Conservation (phyloP, 495 filamentous ascomycete species). For the Filosporella fistucella region DNA sequence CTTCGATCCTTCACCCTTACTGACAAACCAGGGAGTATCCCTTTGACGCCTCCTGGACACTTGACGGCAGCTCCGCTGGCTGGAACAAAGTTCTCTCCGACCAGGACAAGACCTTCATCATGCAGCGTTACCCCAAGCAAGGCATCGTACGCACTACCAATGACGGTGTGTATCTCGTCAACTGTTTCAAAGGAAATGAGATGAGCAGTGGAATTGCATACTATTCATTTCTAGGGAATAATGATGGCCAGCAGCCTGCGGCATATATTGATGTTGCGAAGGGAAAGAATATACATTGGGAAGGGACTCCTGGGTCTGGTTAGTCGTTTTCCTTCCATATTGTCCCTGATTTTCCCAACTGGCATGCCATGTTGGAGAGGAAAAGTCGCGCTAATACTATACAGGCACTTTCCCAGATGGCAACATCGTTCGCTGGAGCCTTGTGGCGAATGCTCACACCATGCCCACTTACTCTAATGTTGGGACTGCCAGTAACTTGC, state of each 20-base stretch:
- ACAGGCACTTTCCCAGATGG: constrained; percentile 4
- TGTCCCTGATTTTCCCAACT: neutral
- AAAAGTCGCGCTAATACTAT: neutral
- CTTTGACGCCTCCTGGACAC: constrained; percentile 6
- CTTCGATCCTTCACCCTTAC: neutral
- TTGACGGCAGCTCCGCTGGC: constrained; percentile 8
- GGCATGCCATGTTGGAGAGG: neutral
- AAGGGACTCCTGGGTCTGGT: constrained; percentile 1
- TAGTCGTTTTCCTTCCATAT: neutral
- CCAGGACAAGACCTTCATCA: constrained; percentile 12
- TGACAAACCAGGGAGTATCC: constrained; percentile 17
- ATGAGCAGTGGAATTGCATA: neutral
- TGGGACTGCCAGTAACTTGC: neutral
- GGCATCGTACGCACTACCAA: constrained; percentile 4
- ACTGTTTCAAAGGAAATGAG: neutral
- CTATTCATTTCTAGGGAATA: constrained; percentile 4
- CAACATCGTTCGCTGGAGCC: neutral
- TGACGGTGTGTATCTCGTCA: constrained; percentile 8
- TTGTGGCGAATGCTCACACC: neutral
- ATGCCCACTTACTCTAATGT: neutral
- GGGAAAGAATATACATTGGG: neutral
- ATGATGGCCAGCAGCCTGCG: constrained; percentile 7
- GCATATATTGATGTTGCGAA: constrained; percentile 4
- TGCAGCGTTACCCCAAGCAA: constrained; percentile 15
- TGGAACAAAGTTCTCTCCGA: constrained; percentile 13